Evolutionary conservation across 1,284 basidiomycete genomes (phyloP), one percentile per base, ranked within the genome.

Genomic region (Pisolithus thermaeus): DNA sequence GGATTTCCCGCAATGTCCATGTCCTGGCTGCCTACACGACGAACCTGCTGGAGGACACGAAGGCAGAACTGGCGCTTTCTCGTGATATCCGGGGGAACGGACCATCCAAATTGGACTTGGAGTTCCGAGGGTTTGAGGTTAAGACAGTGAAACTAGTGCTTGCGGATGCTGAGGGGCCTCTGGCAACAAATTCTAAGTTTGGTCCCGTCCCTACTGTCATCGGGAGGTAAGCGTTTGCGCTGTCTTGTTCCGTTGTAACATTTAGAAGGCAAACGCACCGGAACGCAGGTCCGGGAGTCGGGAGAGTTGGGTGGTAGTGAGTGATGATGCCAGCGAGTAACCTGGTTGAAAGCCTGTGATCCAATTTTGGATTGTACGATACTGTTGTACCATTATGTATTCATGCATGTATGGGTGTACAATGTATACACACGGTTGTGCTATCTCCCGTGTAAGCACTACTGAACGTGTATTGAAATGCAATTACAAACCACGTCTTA

Each of bases 11-110:
- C n/a, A 73, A 27, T 27, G 25, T 93, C 7, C 67, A 70, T 2
- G 76, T 94, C 20, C 66, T 72, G 25, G 81, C 80, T 46, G 90
- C 85, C 1, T 79, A 78, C 55, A 62, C 80, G 35, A 86, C 88
- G 35, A 94, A 97, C 66, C 80, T 97, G 23, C 74, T 97, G 32
- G 95, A 97, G 69, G 91, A 96, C 49, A 78, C 86, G 43, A 67
- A 79, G 7, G 69, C 78, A 50, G 71, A 76, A 38, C 60, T 92
- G 41, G 43, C 51, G 30, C 49, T 50, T 2, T 48, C 28, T n/a
- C 20, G 41, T 3, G 50, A 53, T 35, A 43, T 9, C 0, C 57
- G 59, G 5, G 59, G 47, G 4, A 61, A 61, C 12, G 55, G 57
- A 9, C 39, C 36, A 48, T 68, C 36, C 22, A 40, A 16, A 36